phyloP scores from a whole-genome alignment of 257 asterid genomes.

The Schizonepeta tenuifolia region DNA sequence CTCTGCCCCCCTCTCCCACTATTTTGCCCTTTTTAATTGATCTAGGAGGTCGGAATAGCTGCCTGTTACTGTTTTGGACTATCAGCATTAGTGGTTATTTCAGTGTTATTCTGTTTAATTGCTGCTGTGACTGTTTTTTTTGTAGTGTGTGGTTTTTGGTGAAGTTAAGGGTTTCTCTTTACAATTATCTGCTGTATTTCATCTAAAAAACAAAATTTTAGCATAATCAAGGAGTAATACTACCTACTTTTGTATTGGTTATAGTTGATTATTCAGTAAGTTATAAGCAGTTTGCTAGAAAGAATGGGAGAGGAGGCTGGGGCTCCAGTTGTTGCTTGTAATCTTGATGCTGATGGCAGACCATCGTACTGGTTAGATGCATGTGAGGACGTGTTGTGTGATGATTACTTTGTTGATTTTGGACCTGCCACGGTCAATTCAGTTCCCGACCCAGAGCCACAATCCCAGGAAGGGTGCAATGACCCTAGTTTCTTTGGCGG shows the following conservation, averaged over 20 bases:
- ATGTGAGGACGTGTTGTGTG: conserved; percentile 77
- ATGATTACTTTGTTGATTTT: conserved; percentile 62
- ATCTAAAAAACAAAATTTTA: not conserved
- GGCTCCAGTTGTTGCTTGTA: conserved; percentile 43
- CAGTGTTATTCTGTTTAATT: conserved; percentile 23
- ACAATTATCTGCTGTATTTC: conserved; percentile 32
- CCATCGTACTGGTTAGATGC: conserved; percentile 93
- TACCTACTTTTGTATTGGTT: conserved; percentile 17
- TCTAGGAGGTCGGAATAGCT: not conserved
- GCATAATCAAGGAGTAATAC: conserved; percentile 8
- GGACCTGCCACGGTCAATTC: conserved; percentile 35
- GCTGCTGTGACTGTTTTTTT: conserved; percentile 11
- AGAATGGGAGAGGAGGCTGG: conserved; percentile 62
- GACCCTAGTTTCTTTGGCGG: conserved; percentile 76
- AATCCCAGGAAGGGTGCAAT: conserved; percentile 37
- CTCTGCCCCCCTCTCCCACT: conserved; percentile 32
- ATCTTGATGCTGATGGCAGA: conserved; percentile 41
- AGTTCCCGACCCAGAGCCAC: conserved; percentile 25
- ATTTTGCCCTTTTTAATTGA: not conserved
- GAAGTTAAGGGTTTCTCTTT: conserved; percentile 2
- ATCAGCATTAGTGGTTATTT: conserved; percentile 13
- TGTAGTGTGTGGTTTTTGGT: conserved; percentile 23
- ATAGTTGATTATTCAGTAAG: conserved; percentile 19
- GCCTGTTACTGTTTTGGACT: not conserved
- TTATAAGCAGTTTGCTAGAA: conserved; percentile 15